Evolutionary conservation across 306 rosid species (phyloP).

Genomic region (Castanospermum australe): DNA sequence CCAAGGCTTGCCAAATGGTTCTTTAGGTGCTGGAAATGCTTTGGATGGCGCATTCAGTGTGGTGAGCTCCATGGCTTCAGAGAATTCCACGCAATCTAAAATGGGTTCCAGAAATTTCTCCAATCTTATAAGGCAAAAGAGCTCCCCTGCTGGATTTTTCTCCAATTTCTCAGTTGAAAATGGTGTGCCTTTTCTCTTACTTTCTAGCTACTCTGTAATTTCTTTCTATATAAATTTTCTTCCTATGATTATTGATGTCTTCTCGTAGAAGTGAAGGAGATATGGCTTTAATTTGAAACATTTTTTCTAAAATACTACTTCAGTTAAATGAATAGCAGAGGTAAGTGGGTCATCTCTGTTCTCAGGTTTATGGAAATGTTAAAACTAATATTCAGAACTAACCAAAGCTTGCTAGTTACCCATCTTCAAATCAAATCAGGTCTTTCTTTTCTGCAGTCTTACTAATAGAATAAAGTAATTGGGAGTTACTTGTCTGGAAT

Average conservation of each 20-base stretch:
- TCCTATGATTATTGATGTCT: neutral
- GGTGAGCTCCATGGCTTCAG: slow-evolving; percentile 28
- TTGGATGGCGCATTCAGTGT: slow-evolving; percentile 42
- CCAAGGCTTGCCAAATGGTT: slow-evolving; percentile 29
- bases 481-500: slow-evolving; percentile 11
- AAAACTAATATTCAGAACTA: neutral
- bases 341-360: neutral
- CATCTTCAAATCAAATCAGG: slow-evolving; percentile 13
- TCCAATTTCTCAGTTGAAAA: slow-evolving; percentile 41
- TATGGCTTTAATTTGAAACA: neutral
- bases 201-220: neutral
- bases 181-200: slow-evolving; percentile 42
- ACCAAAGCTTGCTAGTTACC: neutral
- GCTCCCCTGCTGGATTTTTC: slow-evolving; percentile 75
- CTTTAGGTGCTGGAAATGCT: slow-evolving; percentile 17
- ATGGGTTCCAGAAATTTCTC: slow-evolving; percentile 39
- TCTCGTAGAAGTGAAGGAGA: neutral
- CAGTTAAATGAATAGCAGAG: neutral
- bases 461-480: slow-evolving; percentile 5
- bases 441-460: slow-evolving; percentile 8
- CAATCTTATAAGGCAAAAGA: slow-evolving; percentile 63
- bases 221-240: neutral
- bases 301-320: neutral
- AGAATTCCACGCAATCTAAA: slow-evolving; percentile 38
- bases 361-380: neutral